Conservation (phyloP, 495 filamentous ascomycete genomes). For the Penicillium lividum region DNA sequence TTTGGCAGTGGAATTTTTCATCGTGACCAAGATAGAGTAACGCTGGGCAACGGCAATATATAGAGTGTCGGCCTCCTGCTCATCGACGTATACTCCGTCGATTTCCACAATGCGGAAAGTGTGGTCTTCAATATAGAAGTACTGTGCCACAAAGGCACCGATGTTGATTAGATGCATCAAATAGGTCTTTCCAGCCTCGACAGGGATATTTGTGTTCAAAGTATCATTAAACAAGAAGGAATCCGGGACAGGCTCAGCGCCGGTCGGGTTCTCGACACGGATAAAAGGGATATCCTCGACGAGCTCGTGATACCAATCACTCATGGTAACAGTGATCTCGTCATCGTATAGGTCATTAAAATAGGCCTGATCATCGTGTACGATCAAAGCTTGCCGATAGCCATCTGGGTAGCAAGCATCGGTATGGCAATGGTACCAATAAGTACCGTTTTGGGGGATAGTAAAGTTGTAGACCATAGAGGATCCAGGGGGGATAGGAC, state of each 20-base stretch:
- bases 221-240: constrained; percentile 60
- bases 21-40: constrained; percentile 67
- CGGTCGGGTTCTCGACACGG: constrained; percentile 50
- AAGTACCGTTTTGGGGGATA: constrained; percentile 69
- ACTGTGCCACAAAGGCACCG: constrained; percentile 70
- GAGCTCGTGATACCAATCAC: constrained; percentile 63
- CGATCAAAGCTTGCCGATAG: constrained; percentile 66
- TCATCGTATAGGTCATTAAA: constrained; percentile 64
- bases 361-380: constrained; percentile 63
- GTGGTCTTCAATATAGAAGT: constrained; percentile 78
- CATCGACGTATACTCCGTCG: constrained; percentile 47
- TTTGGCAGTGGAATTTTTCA: constrained; percentile 55
- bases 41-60: constrained; percentile 70
- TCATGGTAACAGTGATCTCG: constrained; percentile 64
- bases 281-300: constrained; percentile 36
- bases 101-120: constrained; percentile 59
- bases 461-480: constrained; percentile 76
- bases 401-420: constrained; percentile 74
- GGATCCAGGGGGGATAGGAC: constrained; percentile 35
- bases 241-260: constrained; percentile 55
- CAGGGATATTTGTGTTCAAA: constrained; percentile 52
- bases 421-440: constrained; percentile 82
- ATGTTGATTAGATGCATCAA: constrained; percentile 76
- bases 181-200: constrained; percentile 77
- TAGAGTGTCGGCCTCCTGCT: constrained; percentile 50